phyloP scores from a whole-genome alignment of 2,329 filamentous ascomycete species.

The Epichloe sylvatica region DNA sequence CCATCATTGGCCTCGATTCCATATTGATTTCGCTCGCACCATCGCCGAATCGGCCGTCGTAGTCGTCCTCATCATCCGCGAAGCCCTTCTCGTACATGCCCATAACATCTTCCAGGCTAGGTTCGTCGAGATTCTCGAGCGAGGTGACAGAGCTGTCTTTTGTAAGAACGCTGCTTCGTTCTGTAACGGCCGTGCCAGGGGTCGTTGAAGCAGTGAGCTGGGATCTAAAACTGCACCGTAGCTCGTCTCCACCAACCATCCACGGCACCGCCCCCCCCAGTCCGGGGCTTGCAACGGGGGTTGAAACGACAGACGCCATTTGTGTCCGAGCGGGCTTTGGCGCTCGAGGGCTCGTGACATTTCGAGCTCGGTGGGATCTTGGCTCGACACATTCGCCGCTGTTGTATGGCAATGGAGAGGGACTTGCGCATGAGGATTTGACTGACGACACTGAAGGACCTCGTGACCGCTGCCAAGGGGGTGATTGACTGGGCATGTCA shows the following conservation, averaged over 20 bases:
- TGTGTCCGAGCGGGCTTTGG: constrained; percentile 15
- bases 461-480: constrained; percentile 29
- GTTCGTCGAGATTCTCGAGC: constrained; percentile 39
- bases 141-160: constrained; percentile 64
- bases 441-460: constrained; percentile 35
- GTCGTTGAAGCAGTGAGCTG: constrained; percentile 40
- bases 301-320: constrained; percentile 19
- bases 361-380: constrained; percentile 16
- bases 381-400: constrained; percentile 27
- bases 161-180: constrained; percentile 69
- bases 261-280: constrained; percentile 29
- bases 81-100: constrained; percentile 56
- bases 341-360: constrained; percentile 14
- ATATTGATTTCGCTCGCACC: constrained; percentile 1
- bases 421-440: constrained; percentile 31
- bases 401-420: constrained; percentile 27
- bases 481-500: constrained; percentile 17
- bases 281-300: constrained; percentile 13
- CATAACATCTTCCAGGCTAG: constrained; percentile 55
- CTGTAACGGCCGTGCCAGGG: constrained; percentile 54
- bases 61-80: constrained; percentile 28
- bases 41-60: constrained; percentile 16
- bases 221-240: constrained; percentile 42
- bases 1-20: constrained; percentile 5
- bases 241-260: constrained; percentile 36